These are phyloP conservation scores for Pseudozyma thailandica DNA, from an alignment of 1,284 basidiomycete species.

Conservation along the genomic window DNA sequence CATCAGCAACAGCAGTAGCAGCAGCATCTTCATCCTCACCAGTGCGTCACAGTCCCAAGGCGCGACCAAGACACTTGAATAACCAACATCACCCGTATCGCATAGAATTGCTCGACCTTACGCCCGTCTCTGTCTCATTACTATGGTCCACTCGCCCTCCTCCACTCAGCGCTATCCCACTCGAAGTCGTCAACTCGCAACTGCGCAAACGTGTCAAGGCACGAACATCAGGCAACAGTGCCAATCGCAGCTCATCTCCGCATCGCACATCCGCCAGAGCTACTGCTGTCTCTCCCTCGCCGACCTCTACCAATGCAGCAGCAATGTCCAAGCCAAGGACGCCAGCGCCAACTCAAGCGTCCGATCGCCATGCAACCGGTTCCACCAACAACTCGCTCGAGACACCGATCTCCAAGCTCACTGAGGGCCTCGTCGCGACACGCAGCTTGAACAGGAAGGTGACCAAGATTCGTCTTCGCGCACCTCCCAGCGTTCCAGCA, in stretches of 20 bases:
- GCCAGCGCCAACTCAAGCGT: neutral
- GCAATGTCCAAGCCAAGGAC: slow-evolving; percentile 23
- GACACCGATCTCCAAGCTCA: slow-evolving; percentile 39
- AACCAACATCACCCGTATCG: slow-evolving; percentile 56
- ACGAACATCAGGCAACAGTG: slow-evolving; percentile 6
- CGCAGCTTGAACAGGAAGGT: slow-evolving; percentile 54
- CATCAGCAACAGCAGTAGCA: slow-evolving; percentile 16
- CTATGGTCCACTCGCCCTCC: slow-evolving; percentile 58
- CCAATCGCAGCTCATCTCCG: slow-evolving; percentile 26
- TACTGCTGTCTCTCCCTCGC: slow-evolving; percentile 39
- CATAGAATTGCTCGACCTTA: slow-evolving; percentile 59
- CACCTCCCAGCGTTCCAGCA: slow-evolving; percentile 33
- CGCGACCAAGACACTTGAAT: slow-evolving; percentile 29
- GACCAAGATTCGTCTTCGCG: slow-evolving; percentile 49
- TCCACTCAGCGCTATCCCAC: slow-evolving; percentile 55
- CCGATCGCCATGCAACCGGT: slow-evolving; percentile 6
- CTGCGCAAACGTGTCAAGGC: slow-evolving; percentile 38
- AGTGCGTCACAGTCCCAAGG: slow-evolving; percentile 22
- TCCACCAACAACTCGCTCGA: slow-evolving; percentile 12
- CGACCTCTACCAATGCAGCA: slow-evolving; percentile 30
- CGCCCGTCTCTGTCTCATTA: slow-evolving; percentile 58
- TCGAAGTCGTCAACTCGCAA: slow-evolving; percentile 39
- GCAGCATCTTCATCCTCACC: slow-evolving; percentile 14
- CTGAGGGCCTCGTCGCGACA: slow-evolving; percentile 51
- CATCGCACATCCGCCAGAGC: slow-evolving; percentile 31